Evolutionary conservation across 805 yeast genomes (phyloP).

Genomic region (Starmerella scarabaei): DNA sequence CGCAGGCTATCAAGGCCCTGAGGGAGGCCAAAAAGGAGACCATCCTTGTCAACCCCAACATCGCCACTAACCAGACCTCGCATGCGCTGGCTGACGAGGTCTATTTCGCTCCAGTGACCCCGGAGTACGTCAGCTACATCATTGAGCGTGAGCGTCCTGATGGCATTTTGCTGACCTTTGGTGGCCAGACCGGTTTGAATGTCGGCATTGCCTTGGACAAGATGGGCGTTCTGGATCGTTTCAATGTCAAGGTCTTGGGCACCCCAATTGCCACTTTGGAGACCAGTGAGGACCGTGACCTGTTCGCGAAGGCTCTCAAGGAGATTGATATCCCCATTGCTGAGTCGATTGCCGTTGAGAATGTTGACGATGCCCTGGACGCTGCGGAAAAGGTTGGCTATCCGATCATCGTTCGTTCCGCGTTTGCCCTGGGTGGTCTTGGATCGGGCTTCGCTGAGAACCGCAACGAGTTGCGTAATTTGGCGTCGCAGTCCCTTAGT

Average conservation of each 20-base stretch:
- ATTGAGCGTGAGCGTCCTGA: conserved; percentile 95
- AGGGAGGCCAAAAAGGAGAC: conserved; percentile 97
- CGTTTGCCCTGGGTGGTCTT: conserved; percentile 92
- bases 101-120: conserved; percentile 89
- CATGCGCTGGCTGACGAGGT: conserved; percentile 91
- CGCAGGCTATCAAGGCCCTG: conserved; percentile 96
- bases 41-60: conserved; percentile 89
- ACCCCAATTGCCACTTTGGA: conserved; percentile 94
- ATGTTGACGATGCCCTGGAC: conserved; percentile 79
- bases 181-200: conserved; percentile 96
- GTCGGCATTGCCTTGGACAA: conserved; percentile 91
- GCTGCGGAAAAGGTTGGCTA: conserved; percentile 85
- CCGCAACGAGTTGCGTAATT: conserved; percentile 66
- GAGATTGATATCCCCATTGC: conserved; percentile 95
- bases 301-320: conserved; percentile 87
- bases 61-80: conserved; percentile 93
- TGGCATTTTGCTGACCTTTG: conserved; percentile 89
- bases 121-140: conserved; percentile 89
- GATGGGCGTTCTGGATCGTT: conserved; percentile 85
- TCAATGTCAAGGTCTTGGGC: conserved; percentile 88
- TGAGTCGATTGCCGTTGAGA: conserved; percentile 88
- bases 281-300: conserved; percentile 94
- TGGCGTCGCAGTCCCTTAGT: conserved; percentile 79
- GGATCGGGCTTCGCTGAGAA: conserved; percentile 95
- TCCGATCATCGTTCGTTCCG: conserved; percentile 95